These are phyloP conservation scores for Fragilariopsis cylindrus DNA, from an alignment of 108 stramenopile species.

Conservation along the genomic window DNA sequence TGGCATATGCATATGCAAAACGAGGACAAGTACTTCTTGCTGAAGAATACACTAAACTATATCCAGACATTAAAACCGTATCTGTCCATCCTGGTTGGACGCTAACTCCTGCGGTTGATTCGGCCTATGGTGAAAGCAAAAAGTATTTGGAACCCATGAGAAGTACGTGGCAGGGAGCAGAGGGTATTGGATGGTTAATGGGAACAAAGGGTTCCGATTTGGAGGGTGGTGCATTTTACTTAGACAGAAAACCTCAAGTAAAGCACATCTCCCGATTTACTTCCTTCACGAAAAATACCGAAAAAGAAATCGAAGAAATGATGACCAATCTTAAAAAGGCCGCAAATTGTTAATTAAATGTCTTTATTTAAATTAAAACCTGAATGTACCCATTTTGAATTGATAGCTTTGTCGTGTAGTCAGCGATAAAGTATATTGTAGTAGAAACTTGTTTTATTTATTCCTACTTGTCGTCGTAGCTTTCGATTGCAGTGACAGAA, in stretches of 20 bases:
- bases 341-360: conserved; percentile 41
- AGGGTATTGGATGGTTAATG: conserved; percentile 89
- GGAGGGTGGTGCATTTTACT: conserved; percentile 82
- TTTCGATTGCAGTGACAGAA: not conserved
- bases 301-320: conserved; percentile 77
- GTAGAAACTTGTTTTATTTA: not conserved
- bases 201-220: conserved; percentile 50
- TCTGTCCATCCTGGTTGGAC: conserved; percentile 86
- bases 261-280: conserved; percentile 89
- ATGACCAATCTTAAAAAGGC: conserved; percentile 62
- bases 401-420: not conserved
- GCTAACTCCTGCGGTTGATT: conserved; percentile 79
- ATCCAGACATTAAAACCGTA: conserved; percentile 57
- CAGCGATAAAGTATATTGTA: not conserved
- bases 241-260: conserved; percentile 74
- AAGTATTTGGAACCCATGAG: conserved; percentile 88
- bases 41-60: conserved; percentile 61
- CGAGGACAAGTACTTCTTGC: conserved; percentile 90
- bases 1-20: conserved; percentile 91
- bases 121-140: conserved; percentile 76
- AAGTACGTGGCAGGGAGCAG: conserved; percentile 88
- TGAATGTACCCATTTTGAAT: not conserved
- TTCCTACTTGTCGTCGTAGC: conserved; percentile 29
- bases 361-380: not conserved
- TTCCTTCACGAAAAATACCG: conserved; percentile 78